phyloP scores from a whole-genome alignment of 208 protist genomes.

The Tritrichomonas musculus region DNA sequence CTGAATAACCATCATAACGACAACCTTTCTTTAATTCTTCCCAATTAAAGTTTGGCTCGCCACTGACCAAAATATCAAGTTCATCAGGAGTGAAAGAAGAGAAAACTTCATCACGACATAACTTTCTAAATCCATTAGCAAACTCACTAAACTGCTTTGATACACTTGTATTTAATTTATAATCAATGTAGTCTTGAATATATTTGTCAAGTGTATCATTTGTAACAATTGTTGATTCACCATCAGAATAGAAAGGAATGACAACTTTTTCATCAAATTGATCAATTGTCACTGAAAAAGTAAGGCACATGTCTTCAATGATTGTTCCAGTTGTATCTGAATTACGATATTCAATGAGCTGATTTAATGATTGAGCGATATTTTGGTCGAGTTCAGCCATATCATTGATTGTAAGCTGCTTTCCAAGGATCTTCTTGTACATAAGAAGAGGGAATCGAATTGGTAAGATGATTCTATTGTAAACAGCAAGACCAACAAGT shows the following conservation, averaged over 20 bases:
- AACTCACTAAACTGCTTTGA: slow-evolving; percentile 48
- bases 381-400: slow-evolving; percentile 43
- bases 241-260: slow-evolving; percentile 38
- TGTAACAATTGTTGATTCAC: slow-evolving; percentile 41
- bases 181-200: slow-evolving; percentile 38
- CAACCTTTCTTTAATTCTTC: background rate
- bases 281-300: slow-evolving; percentile 35
- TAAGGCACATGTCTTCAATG: background rate
- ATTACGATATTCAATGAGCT: slow-evolving; percentile 34
- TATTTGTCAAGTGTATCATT: slow-evolving; percentile 47
- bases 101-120: background rate
- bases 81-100: background rate
- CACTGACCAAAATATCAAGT: background rate
- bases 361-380: background rate
- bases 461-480: slow-evolving; percentile 80
- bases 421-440: slow-evolving; percentile 42
- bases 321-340: background rate
- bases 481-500: slow-evolving; percentile 71
- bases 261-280: slow-evolving; percentile 35
- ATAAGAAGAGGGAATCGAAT: slow-evolving; percentile 68
- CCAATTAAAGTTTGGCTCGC: background rate
- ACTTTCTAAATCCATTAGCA: background rate
- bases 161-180: slow-evolving; percentile 46
- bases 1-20: slow-evolving; percentile 52
- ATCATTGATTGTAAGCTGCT: slow-evolving; percentile 34